Base-by-base conservation (phyloP, 441 rosid genomes). In the Euphorbia celastroides region DNA sequence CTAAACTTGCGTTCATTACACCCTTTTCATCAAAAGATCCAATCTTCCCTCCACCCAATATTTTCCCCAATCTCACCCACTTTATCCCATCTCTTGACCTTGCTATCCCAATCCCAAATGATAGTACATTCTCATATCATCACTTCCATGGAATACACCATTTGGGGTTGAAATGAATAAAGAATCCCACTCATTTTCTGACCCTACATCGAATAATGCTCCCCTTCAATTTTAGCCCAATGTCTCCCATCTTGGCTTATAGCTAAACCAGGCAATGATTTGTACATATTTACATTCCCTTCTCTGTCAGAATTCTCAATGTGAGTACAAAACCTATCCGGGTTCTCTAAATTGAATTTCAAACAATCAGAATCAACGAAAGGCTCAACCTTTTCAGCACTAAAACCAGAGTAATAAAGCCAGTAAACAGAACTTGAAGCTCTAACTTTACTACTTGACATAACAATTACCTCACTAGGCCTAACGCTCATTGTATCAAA, bases 211-310 rank as follows among this genome's bases (percentile, higher is more conserved):
- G 31, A 89, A 79, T 75, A 92, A 59, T 10, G 93, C 90, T 26
- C 89, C 93, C 98, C 93, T 83, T 92, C 95, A 62, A 92, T 80
- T 72, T 90, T 88, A 36, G 93, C 96, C 98, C 96, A 92, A 58
- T 92, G 81, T 68, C 90, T 84, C 61, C 92, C 95, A 73, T 92
- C 95, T 72, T 89, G 96, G 62, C 96, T 92, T 12, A 81, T 84
- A 32, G 92, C 95, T 48, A 89, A 73, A 11, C 98, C 96, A 2
- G 92, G 93, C 41, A 81, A 81, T 27, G 94, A 88, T 79, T 75
- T 81, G 41, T 69, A 78, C 54, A 82, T 32, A 46, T 56, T 70
- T 27, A 62, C 66, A 52, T 67, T 65, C 25, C 12, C 44, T 44
- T 14, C 6, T 3, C n/a, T 44, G 50, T 72, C 76, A 59, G 30